Evolutionary conservation across 305 asterid genomes (phyloP).

Genomic region (Euphrasia arctica): DNA sequence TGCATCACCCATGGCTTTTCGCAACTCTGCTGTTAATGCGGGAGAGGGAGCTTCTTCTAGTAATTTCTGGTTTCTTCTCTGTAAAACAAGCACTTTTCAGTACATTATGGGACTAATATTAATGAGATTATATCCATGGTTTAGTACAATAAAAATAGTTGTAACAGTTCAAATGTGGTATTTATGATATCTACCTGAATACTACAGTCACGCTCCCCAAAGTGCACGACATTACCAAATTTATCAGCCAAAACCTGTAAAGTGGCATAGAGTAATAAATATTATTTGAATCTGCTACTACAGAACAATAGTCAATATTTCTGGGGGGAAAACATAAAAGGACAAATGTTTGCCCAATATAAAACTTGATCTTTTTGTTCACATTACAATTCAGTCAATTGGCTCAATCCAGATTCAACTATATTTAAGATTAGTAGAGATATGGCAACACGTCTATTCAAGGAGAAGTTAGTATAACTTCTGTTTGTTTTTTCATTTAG

Average conservation of each 20-base stretch:
- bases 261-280: too few species aligned
- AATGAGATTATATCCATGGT: background rate
- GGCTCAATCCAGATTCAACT: too few species aligned
- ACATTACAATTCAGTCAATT: too few species aligned
- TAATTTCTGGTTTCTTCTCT: conserved; percentile 97
- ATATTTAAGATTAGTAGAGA: too few species aligned
- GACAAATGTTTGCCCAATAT: too few species aligned
- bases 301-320: too few species aligned
- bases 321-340: background rate
- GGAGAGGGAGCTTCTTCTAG: conserved; percentile 99
- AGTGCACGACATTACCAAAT: conserved; percentile 87
- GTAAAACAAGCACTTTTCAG: conserved; percentile 27
- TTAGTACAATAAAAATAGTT: conserved; percentile 11
- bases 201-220: conserved; percentile 99
- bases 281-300: too few species aligned
- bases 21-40: conserved; percentile 84
- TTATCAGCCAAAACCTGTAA: conserved; percentile 90
- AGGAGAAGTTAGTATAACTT: too few species aligned
- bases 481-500: too few species aligned
- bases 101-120: background rate
- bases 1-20: conserved; percentile 99
- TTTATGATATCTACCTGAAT: conserved; percentile 59
- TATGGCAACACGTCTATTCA: too few species aligned
- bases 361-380: too few species aligned
- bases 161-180: conserved; percentile 4